These are phyloP conservation scores for Themeda triandra DNA, from an alignment of 176 grass and related monocot species.

Conservation along the genomic window DNA sequence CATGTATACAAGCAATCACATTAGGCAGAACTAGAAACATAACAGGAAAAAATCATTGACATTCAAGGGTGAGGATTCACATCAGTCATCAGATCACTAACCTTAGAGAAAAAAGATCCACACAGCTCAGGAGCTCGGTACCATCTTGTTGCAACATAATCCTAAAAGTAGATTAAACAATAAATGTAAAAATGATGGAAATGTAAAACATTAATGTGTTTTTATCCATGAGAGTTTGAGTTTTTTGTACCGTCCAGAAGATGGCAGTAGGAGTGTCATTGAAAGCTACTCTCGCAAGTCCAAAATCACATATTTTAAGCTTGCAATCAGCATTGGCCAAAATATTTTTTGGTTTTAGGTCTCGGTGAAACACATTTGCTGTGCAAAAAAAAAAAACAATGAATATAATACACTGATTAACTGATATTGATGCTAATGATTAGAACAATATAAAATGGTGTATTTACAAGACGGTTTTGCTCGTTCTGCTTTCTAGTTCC, in stretches of 20 bases:
- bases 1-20: background rate
- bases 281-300: constrained; percentile 76
- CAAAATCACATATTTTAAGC: constrained; percentile 89
- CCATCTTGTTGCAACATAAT: constrained; percentile 88
- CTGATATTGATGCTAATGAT: background rate
- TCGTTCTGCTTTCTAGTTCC: background rate
- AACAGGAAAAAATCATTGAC: background rate
- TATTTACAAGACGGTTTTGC: background rate
- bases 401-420: background rate
- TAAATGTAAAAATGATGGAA: background rate
- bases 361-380: constrained; percentile 75
- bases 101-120: constrained; percentile 79
- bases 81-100: constrained; percentile 6
- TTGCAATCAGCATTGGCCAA: constrained; percentile 80
- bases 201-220: background rate
- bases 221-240: background rate
- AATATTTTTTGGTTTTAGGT: constrained; percentile 83
- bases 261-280: constrained; percentile 73
- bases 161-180: constrained; percentile 29
- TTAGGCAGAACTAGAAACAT: background rate
- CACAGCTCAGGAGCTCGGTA: constrained; percentile 76
- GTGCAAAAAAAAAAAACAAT: background rate
- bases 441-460: background rate
- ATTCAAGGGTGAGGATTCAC: background rate
- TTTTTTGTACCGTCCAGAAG: constrained; percentile 64